phyloP scores from a whole-genome alignment of 495 filamentous ascomycete species.

The Tuber borchii region DNA sequence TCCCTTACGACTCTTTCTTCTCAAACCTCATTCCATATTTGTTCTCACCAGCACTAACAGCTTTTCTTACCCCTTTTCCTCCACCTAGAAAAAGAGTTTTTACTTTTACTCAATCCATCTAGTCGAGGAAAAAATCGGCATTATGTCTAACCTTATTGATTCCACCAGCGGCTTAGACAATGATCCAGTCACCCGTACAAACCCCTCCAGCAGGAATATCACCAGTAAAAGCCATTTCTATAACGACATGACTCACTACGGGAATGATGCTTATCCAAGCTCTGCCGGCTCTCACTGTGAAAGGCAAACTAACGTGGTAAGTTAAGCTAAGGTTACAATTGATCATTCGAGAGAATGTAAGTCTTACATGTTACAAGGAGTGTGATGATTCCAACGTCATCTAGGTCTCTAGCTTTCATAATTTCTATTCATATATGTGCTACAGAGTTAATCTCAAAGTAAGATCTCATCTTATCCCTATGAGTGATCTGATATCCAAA shows the following conservation, averaged over 20 bases:
- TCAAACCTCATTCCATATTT: not conserved
- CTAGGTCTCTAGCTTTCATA: constrained; percentile 35
- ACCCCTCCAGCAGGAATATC: constrained; percentile 19
- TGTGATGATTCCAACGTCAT: constrained; percentile 33
- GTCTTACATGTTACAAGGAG: constrained; percentile 13
- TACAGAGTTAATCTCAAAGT: no score
- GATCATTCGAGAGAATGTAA: not conserved
- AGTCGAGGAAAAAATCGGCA: not conserved
- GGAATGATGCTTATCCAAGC: no score
- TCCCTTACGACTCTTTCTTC: not conserved
- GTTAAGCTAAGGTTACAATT: not conserved
- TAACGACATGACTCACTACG: constrained; percentile 28
- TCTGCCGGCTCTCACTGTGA: no score
- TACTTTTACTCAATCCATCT: constrained; percentile 9
- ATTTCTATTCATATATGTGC: no score
- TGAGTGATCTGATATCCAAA: no score
- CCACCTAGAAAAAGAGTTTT: not conserved
- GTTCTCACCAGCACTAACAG: not conserved
- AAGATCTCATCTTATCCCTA: no score
- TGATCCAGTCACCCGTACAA: constrained; percentile 14
- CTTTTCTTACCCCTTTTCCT: not conserved
- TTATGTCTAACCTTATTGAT: constrained; percentile 16
- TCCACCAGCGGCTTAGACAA: constrained; percentile 16
- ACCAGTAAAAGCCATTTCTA: constrained; percentile 29
- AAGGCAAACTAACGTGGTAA: no score